Conservation (phyloP, 2,329 filamentous ascomycete genomes). For the Colletotrichum musicola region DNA sequence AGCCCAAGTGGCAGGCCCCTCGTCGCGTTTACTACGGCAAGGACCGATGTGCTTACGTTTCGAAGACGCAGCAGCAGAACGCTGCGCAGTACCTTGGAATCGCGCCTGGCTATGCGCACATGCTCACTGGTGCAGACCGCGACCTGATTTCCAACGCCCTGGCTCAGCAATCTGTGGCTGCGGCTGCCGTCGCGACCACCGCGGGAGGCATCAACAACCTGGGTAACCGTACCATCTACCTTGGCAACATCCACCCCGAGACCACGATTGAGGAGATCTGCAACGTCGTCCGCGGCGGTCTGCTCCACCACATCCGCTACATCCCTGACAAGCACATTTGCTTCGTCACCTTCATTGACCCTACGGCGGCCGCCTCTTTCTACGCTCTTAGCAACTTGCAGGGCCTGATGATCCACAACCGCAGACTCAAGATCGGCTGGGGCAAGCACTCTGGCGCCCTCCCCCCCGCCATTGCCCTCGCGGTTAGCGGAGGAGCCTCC, state of each 20-base stretch:
- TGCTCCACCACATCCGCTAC: slow-evolving; percentile 98
- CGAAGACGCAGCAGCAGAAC: slow-evolving; percentile 99
- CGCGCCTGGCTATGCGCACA: slow-evolving; percentile 94
- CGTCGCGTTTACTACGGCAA: slow-evolving; percentile 98
- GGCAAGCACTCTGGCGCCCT: slow-evolving; percentile 98
- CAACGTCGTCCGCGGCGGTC: slow-evolving; percentile 95
- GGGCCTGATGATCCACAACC: slow-evolving; percentile 98
- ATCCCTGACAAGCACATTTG: slow-evolving; percentile 99
- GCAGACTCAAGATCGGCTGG: slow-evolving; percentile 98
- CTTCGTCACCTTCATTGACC: slow-evolving; percentile 99
- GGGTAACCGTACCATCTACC: slow-evolving; percentile 96
- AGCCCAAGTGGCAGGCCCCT: slow-evolving; percentile 95
- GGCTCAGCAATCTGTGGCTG: slow-evolving; percentile 96
- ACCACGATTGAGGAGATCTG: slow-evolving; percentile 99
- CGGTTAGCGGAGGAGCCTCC: slow-evolving; percentile 96
- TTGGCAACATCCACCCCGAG: slow-evolving; percentile 98
- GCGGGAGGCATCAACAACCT: slow-evolving; percentile 98
- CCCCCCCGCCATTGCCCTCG: slow-evolving; percentile 93
- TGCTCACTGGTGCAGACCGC: slow-evolving; percentile 94
- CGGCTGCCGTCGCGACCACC: slow-evolving; percentile 94
- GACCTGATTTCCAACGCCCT: slow-evolving; percentile 97
- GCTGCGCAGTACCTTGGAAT: slow-evolving; percentile 98
- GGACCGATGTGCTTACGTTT: slow-evolving; percentile 97
- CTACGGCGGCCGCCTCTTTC: slow-evolving; percentile 96
- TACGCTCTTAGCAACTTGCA: slow-evolving; percentile 98